A percentile compares a stretch with the other conserved stretches of the same genome.
These are phyloP conservation scores for Globisporangium cylindrosporum DNA, from an alignment of 352 stramenopile species.

Conservation along the genomic window DNA sequence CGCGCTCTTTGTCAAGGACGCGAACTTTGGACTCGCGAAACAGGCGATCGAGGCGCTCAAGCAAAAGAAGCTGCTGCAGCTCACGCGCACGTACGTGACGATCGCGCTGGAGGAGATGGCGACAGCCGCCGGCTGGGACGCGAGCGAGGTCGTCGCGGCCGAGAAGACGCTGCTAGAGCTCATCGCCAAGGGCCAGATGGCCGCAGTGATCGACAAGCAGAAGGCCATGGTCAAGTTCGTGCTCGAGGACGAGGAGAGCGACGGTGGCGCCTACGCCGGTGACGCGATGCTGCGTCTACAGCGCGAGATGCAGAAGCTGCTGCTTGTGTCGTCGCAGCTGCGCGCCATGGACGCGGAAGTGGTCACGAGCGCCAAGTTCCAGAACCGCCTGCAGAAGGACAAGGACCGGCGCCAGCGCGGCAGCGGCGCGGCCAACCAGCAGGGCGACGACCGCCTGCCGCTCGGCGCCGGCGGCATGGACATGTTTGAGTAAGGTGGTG, in stretches of 20 bases:
- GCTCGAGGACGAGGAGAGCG: constrained; percentile 44
- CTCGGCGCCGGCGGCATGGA: constrained; percentile 47
- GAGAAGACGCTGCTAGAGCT: constrained; percentile 69
- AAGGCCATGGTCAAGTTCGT: constrained; percentile 79
- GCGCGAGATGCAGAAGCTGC: constrained; percentile 72
- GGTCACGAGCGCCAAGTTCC: constrained; percentile 78
- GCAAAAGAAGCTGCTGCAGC: constrained; percentile 64
- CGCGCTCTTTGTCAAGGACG: constrained; percentile 49
- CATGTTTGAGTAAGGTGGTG: constrained; percentile 40
- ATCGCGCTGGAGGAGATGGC: constrained; percentile 66
- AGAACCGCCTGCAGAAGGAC: constrained; percentile 69
- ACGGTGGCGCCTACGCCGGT: constrained; percentile 29
- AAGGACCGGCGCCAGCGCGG: constrained; percentile 64
- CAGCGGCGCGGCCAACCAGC: constrained; percentile 40
- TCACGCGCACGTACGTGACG: constrained; percentile 79
- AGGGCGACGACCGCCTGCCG: constrained; percentile 38
- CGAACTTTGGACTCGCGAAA: constrained; percentile 78
- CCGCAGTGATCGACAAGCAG: constrained; percentile 71
- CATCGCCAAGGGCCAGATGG: constrained; percentile 51
- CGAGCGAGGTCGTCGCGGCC: constrained; percentile 24
- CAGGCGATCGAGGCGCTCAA: constrained; percentile 68
- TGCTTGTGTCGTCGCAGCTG: constrained; percentile 62
- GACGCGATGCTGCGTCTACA: constrained; percentile 55
- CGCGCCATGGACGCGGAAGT: constrained; percentile 80
- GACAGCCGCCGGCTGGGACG: constrained; percentile 40